A percentile compares a stretch with the other conserved stretches of the same genome.
Conservation (phyloP, 768 basidiomycete species). For the Russula foetens region DNA sequence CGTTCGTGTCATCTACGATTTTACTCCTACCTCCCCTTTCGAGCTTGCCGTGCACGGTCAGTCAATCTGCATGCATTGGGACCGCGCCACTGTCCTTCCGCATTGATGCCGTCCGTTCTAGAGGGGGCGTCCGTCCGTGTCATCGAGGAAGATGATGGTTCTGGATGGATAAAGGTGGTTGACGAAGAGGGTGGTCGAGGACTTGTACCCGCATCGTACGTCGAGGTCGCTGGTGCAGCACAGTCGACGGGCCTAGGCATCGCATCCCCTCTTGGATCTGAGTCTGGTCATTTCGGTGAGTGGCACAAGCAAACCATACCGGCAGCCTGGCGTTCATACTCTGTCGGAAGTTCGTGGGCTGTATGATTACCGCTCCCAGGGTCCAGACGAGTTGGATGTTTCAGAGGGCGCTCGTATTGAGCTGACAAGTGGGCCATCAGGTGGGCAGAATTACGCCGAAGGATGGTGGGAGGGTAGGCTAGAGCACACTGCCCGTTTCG, state of each 20-base stretch:
- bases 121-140: constrained; percentile 60
- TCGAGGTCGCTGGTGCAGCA: constrained; percentile 35
- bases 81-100: background rate
- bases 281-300: constrained; percentile 45
- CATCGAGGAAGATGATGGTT: constrained; percentile 76
- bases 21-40: constrained; percentile 64
- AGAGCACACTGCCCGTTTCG: constrained; percentile 17
- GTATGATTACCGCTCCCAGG: constrained; percentile 70
- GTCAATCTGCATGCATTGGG: constrained; percentile 18
- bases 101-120: constrained; percentile 24
- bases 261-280: constrained; percentile 25
- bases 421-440: constrained; percentile 51
- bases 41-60: constrained; percentile 63
- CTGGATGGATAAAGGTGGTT: constrained; percentile 77
- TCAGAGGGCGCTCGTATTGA: constrained; percentile 54
- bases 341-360: constrained; percentile 61
- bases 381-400: constrained; percentile 60
- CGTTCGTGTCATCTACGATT: constrained; percentile 68
- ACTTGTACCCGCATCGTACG: constrained; percentile 79
- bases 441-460: constrained; percentile 60
- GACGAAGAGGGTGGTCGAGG: constrained; percentile 53
- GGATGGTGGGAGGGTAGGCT: constrained; percentile 83
- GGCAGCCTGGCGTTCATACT: constrained; percentile 9
- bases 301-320: background rate
- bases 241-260: constrained; percentile 16